Percentiles rank a stretch among this genome's conserved stretches.
Conservation (phyloP, 202 grass and related monocot species). For the Digitaria exilis region DNA sequence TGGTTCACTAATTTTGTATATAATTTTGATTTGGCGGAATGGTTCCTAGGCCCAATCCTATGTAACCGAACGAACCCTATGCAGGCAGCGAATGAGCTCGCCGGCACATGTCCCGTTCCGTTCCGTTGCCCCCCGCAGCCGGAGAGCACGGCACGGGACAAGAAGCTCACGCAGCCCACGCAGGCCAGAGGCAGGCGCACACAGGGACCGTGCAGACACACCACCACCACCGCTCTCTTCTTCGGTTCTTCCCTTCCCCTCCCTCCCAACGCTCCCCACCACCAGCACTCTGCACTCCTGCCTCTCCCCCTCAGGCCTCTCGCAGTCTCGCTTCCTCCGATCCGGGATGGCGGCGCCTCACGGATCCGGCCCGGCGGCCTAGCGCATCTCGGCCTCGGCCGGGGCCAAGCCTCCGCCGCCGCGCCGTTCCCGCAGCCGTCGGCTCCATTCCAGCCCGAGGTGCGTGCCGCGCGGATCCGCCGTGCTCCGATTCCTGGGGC, state of each 20-base stretch:
- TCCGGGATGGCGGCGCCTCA: neutral
- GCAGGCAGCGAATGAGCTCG: no score
- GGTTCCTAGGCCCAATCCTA: no score
- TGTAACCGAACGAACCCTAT: no score
- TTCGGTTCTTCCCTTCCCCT: neutral
- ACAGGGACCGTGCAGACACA: no score
- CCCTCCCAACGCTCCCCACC: neutral
- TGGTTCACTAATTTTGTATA: no score
- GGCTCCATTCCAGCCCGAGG: neutral
- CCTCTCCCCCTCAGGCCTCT: neutral
- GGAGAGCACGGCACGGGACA: no score
- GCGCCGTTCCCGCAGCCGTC: neutral
- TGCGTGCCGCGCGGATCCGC: conserved; percentile 42
- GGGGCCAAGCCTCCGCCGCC: neutral
- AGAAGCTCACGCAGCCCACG: no score
- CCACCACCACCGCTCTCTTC: neutral
- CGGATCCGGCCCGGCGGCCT: neutral
- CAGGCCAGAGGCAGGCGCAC: neutral
- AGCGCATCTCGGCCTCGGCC: neutral
- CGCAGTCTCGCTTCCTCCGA: neutral
- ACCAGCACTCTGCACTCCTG: neutral
- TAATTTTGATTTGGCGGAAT: no score
- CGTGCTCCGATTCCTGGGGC: neutral
- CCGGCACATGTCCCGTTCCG: no score
- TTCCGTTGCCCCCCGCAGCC: no score